Conservation (phyloP, 306 rosid species). For the Styphnolobium japonicum region DNA sequence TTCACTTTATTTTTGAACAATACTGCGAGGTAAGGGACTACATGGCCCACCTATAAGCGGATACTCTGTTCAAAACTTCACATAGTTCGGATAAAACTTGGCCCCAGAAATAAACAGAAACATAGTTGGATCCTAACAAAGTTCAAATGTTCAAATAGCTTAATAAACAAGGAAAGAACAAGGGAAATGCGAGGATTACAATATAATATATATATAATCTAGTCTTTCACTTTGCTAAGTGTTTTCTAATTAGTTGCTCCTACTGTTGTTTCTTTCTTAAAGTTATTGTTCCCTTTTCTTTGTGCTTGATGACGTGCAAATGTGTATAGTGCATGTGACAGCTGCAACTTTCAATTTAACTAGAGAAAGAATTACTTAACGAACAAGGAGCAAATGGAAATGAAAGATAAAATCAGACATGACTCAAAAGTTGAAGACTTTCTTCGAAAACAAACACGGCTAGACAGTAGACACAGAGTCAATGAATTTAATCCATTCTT, state of each 20-base stretch:
- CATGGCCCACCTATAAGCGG: too few species aligned
- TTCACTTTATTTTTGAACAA: neutral
- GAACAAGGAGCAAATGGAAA: constrained; percentile 9
- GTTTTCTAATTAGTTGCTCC: neutral
- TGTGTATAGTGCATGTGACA: constrained; percentile 22
- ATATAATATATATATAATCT: neutral
- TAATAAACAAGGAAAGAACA: constrained; percentile 17
- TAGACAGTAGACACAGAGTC: neutral
- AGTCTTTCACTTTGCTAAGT: neutral
- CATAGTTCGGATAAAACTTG: neutral
- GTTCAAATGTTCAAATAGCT: neutral
- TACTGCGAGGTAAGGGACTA: too few species aligned
- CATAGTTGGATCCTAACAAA: neutral
- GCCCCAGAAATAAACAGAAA: neutral
- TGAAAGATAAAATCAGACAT: neutral
- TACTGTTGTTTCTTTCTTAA: neutral
- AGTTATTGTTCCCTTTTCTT: constrained; percentile 18
- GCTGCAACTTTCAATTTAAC: constrained; percentile 5
- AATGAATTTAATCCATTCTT: constrained; percentile 8
- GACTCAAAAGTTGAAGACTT: constrained; percentile 19
- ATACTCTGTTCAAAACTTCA: too few species aligned
- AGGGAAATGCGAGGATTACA: neutral
- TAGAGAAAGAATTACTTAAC: constrained; percentile 12
- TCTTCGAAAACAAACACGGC: neutral
- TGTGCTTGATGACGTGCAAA: constrained; percentile 16